These are phyloP conservation scores for Coriolopsis trogii DNA, from an alignment of 1,284 basidiomycete genomes.

Conservation along the genomic window DNA sequence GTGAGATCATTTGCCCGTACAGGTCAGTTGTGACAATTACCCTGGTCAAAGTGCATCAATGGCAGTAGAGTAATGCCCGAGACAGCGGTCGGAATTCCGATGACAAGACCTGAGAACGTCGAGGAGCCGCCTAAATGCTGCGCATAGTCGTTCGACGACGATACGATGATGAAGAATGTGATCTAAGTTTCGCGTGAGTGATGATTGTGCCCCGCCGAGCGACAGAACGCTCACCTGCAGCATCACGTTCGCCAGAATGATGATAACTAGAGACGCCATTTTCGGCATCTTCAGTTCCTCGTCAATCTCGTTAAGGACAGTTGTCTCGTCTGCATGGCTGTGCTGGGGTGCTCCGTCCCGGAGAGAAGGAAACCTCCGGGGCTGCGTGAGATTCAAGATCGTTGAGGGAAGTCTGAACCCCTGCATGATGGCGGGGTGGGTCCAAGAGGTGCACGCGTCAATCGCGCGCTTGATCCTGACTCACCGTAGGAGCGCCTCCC, in stretches of 20 bases:
- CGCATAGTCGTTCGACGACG: conserved; percentile 66
- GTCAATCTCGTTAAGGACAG: conserved; percentile 26
- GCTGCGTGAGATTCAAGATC: conserved; percentile 12
- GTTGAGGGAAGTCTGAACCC: conserved; percentile 19
- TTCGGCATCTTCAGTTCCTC: conserved; percentile 52
- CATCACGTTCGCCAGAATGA: conserved; percentile 46
- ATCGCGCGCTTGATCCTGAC: neutral
- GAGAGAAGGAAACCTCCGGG: neutral
- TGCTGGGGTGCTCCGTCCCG: conserved; percentile 2
- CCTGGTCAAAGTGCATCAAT: conserved; percentile 56
- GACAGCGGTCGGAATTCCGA: conserved; percentile 66
- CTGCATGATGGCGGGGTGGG: conserved; percentile 5
- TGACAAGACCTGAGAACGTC: conserved; percentile 69
- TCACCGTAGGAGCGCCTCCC: too few species aligned
- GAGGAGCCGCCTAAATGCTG: conserved; percentile 63
- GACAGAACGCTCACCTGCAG: conserved; percentile 49
- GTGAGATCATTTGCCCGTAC: too few species aligned
- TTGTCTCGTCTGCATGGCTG: conserved; percentile 15
- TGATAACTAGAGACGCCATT: conserved; percentile 43
- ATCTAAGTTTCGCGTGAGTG: conserved; percentile 40
- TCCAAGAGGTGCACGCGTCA: neutral
- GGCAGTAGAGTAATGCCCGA: conserved; percentile 64
- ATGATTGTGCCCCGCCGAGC: too few species aligned
- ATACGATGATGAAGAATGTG: conserved; percentile 70
- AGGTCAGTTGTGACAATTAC: conserved; percentile 33